Percentiles rank a stretch among this genome's conserved stretches.
phyloP scores from a whole-genome alignment of 192 early-diverging fungal species.

The Linnemannia elongata region DNA sequence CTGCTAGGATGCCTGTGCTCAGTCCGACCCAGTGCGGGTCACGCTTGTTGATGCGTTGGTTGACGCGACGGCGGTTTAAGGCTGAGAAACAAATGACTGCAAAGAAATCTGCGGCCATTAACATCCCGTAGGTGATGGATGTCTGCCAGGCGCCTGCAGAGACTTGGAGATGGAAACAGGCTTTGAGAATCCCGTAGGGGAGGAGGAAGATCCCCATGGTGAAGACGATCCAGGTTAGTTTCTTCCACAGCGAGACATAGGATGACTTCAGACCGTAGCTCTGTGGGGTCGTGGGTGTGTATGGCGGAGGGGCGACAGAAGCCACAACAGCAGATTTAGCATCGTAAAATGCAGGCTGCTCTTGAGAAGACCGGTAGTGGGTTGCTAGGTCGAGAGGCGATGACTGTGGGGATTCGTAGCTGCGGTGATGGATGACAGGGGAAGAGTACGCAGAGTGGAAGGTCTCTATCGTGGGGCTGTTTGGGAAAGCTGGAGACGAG shows the following conservation, averaged over 20 bases:
- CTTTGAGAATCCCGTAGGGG: slow-evolving; percentile 37
- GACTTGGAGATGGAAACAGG: slow-evolving; percentile 50
- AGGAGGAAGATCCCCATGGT: slow-evolving; percentile 39
- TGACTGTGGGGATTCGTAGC: slow-evolving; percentile 5
- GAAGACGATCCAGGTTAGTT: slow-evolving; percentile 28
- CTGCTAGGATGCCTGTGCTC: slow-evolving; percentile 42
- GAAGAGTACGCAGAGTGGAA: slow-evolving; percentile 17
- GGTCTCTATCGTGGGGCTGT: slow-evolving; percentile 10
- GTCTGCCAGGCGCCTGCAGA: slow-evolving; percentile 54
- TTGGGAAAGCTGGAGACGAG: neutral
- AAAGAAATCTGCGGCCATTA: slow-evolving; percentile 52
- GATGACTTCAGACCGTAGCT: slow-evolving; percentile 41
- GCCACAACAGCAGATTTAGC: neutral
- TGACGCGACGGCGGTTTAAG: slow-evolving; percentile 36
- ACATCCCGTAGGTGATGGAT: slow-evolving; percentile 47
- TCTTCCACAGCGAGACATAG: slow-evolving; percentile 40
- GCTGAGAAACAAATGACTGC: slow-evolving; percentile 47
- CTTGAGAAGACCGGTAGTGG: neutral
- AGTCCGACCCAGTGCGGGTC: slow-evolving; percentile 46
- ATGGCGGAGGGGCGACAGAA: slow-evolving; percentile 12
- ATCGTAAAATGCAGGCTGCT: neutral
- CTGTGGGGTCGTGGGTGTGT: neutral
- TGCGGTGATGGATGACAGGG: slow-evolving; percentile 5
- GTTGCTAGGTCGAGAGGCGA: neutral
- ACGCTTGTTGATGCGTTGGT: slow-evolving; percentile 38